Evolutionary conservation across 345 rosid genomes (phyloP).

Genomic region (Pistacia vera): DNA sequence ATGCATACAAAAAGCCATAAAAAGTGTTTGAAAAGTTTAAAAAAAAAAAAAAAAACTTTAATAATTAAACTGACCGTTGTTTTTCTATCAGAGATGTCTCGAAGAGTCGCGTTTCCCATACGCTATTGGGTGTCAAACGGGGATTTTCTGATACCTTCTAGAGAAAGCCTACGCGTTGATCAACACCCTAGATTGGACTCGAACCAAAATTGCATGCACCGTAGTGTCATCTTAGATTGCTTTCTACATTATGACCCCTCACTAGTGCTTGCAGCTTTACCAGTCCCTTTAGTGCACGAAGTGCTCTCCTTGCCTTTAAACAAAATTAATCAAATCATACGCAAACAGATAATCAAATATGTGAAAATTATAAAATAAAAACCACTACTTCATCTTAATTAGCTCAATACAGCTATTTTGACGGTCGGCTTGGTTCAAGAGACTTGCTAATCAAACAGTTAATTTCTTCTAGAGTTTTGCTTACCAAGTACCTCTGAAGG

Average conservation of each 20-base stretch:
- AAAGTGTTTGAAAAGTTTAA: no score
- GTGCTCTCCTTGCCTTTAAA: conserved; percentile 71
- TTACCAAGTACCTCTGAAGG: conserved; percentile 81
- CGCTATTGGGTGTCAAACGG: conserved; percentile 53
- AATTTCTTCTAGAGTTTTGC: neutral
- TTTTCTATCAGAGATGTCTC: conserved; percentile 69
- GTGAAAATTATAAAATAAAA: no score
- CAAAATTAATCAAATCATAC: neutral
- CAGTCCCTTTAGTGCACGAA: conserved; percentile 71
- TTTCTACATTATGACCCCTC: conserved; percentile 88
- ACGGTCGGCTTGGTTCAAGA: no score
- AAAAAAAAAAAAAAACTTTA: neutral
- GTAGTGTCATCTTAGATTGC: conserved; percentile 79
- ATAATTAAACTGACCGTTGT: conserved; percentile 50
- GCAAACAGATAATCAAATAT: no score
- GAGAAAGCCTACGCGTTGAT: conserved; percentile 74
- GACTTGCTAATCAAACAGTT: no score
- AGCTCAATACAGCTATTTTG: no score
- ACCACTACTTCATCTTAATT: no score
- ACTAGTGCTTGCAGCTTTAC: conserved; percentile 85
- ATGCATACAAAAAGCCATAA: neutral
- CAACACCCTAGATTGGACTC: conserved; percentile 76
- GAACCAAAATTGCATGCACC: conserved; percentile 88
- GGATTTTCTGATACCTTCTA: conserved; percentile 70
- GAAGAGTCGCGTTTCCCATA: conserved; percentile 61